A percentile compares a stretch with the other conserved stretches of the same genome.
Conservation (phyloP, 2,329 filamentous ascomycete genomes). For the Fusarium sp. region DNA sequence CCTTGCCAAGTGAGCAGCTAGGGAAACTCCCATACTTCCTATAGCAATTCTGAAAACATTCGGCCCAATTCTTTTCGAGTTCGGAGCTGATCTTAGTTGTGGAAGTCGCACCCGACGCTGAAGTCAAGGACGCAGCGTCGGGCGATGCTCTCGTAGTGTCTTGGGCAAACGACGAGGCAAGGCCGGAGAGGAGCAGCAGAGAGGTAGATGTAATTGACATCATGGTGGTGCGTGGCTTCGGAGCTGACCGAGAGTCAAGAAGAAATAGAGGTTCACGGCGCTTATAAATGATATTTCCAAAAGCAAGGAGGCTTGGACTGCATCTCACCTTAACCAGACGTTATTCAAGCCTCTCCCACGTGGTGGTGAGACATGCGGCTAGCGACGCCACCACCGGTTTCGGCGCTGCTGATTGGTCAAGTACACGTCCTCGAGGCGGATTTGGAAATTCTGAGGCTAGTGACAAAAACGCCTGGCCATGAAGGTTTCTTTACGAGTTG, state of each 20-base stretch:
- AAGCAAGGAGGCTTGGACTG: not conserved
- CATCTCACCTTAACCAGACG: not conserved
- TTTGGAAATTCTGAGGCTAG: not conserved
- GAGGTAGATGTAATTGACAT: not conserved
- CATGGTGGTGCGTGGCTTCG: not conserved
- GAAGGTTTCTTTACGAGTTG: not conserved
- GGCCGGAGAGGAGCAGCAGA: not conserved
- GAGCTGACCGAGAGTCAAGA: not conserved
- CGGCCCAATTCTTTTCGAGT: constrained; percentile 3
- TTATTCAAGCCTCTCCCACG: not conserved
- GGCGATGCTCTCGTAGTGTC: not conserved
- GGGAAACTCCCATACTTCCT: constrained; percentile 9
- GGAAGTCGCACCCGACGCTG: not conserved
- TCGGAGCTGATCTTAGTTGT: not conserved
- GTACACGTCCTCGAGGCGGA: not conserved
- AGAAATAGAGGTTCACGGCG: not conserved
- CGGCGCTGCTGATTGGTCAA: not conserved
- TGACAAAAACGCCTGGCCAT: not conserved
- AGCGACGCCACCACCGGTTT: not conserved
- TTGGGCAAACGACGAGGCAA: not conserved
- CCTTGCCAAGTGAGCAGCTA: constrained; percentile 4
- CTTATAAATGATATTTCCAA: not conserved
- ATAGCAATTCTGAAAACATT: constrained; percentile 18
- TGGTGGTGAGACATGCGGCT: not conserved
- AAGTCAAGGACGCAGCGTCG: not conserved